Evolutionary conservation across 495 filamentous ascomycete genomes (phyloP).

Genomic region (Penicillium verhagenii): DNA sequence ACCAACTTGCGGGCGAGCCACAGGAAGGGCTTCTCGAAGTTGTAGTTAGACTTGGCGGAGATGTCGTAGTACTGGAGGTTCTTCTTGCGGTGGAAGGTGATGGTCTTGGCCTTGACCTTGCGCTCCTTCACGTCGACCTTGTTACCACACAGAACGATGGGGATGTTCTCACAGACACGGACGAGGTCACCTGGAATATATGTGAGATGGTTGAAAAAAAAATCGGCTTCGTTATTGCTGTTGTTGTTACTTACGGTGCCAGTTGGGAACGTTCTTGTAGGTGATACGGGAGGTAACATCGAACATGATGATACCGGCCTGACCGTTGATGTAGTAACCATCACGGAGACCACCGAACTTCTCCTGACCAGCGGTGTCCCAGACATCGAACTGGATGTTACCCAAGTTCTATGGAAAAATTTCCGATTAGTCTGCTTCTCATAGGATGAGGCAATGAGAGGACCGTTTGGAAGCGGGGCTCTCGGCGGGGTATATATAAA

Average conservation of each 20-base stretch:
- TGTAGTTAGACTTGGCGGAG: slow-evolving; percentile 99
- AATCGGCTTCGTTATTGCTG: background rate
- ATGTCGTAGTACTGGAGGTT: slow-evolving; percentile 99
- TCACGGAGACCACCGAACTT: slow-evolving; percentile 99
- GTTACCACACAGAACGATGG: slow-evolving; percentile 97
- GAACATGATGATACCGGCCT: slow-evolving; percentile 99
- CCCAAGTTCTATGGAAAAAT: slow-evolving; percentile 73
- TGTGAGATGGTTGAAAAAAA: slow-evolving; percentile 8
- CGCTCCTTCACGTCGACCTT: slow-evolving; percentile 99
- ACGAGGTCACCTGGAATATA: slow-evolving; percentile 81
- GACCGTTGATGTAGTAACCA: slow-evolving; percentile 99
- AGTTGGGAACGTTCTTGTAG: slow-evolving; percentile 99
- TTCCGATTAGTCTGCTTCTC: slow-evolving; percentile 40
- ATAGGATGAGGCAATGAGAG: slow-evolving; percentile 5
- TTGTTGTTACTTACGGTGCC: slow-evolving; percentile 82
- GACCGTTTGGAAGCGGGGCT: slow-evolving; percentile 32
- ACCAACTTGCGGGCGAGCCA: slow-evolving; percentile 99
- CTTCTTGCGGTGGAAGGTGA: slow-evolving; percentile 99
- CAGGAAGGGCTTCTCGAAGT: slow-evolving; percentile 99
- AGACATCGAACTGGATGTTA: slow-evolving; percentile 97
- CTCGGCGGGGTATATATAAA: slow-evolving; percentile 54
- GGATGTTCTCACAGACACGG: slow-evolving; percentile 99
- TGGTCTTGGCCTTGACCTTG: slow-evolving; percentile 99
- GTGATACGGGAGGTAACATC: slow-evolving; percentile 99
- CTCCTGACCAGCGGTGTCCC: slow-evolving; percentile 99